Percentiles rank a stretch among this genome's conserved stretches.
Conservation (phyloP, 176 grass and related monocot species). For the Tillandsia fasciculata region DNA sequence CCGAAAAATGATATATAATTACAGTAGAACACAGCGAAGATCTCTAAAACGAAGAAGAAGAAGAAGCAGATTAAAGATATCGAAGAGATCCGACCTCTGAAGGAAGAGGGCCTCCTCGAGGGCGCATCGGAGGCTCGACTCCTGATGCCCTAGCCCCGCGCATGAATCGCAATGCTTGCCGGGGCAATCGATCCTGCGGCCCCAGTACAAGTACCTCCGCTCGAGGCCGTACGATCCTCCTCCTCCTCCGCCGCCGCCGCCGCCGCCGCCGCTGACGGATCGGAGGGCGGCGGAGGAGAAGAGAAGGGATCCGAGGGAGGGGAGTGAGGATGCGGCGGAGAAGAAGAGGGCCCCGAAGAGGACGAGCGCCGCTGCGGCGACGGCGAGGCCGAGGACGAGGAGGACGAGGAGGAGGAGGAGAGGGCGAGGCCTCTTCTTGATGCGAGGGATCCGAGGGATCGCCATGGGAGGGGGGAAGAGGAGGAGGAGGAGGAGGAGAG, state of each 20-base stretch:
- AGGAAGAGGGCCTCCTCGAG: conserved; percentile 95
- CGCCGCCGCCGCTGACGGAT: conserved; percentile 8
- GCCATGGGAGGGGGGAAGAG: background rate
- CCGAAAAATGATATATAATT: no score
- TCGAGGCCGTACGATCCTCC: conserved; percentile 4
- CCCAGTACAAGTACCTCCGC: conserved; percentile 69
- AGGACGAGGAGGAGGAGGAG: background rate
- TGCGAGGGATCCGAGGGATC: background rate
- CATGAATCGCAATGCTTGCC: conserved; percentile 77
- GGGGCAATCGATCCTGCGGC: conserved; percentile 63
- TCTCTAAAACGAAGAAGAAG: no score
- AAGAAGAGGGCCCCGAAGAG: conserved; percentile 6
- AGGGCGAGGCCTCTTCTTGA: conserved; percentile 4
- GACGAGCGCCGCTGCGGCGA: background rate
- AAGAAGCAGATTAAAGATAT: background rate
- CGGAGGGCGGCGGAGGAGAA: conserved; percentile 26
- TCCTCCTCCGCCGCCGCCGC: background rate
- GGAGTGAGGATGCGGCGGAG: background rate
- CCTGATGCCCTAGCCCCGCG: conserved; percentile 83
- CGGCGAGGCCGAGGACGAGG: background rate
- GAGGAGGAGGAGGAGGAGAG: background rate
- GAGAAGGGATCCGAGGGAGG: conserved; percentile 4
- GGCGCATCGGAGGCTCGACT: conserved; percentile 90
- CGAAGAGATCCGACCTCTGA: conserved; percentile 32
- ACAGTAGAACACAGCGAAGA: no score